A percentile compares a stretch with the other conserved stretches of the same genome.
These are phyloP conservation scores for Aspergillus glaucus DNA, from an alignment of 2,329 filamentous ascomycete genomes.

Conservation along the genomic window DNA sequence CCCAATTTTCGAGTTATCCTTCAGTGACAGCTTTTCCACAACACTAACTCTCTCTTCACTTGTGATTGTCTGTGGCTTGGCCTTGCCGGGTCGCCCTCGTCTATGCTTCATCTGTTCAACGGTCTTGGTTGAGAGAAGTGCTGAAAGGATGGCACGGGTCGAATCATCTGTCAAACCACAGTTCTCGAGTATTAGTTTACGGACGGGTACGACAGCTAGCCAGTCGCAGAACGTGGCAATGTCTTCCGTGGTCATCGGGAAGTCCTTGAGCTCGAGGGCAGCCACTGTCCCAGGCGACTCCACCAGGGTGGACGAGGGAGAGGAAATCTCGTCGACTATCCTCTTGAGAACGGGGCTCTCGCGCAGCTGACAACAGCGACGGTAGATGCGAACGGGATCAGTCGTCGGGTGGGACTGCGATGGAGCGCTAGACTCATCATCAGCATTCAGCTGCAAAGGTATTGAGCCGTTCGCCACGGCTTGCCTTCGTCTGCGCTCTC, in stretches of 20 bases:
- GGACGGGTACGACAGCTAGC: conserved; percentile 84
- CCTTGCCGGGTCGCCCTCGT: conserved; percentile 34
- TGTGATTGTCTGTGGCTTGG: conserved; percentile 22
- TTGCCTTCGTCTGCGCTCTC: conserved; percentile 77
- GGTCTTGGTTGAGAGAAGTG: conserved; percentile 71
- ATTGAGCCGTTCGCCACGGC: conserved; percentile 83
- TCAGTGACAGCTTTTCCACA: conserved; percentile 78
- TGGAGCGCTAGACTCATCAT: conserved; percentile 52
- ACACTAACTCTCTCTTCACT: conserved; percentile 52
- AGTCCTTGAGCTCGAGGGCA: conserved; percentile 76
- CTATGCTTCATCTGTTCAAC: conserved; percentile 52
- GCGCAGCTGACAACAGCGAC: conserved; percentile 85
- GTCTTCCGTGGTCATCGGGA: conserved; percentile 75
- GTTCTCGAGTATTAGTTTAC: conserved; percentile 78
- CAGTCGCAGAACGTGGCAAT: conserved; percentile 86
- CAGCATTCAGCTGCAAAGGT: conserved; percentile 73
- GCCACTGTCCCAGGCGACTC: conserved; percentile 68
- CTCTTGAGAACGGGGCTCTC: conserved; percentile 90
- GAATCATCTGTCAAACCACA: conserved; percentile 83
- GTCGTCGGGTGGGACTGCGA: conserved; percentile 70
- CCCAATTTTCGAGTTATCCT: conserved; percentile 81
- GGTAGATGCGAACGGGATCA: conserved; percentile 86
- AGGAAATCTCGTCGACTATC: conserved; percentile 79
- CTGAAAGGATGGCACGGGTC: conserved; percentile 77
- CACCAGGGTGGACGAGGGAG: conserved; percentile 58